A percentile compares a stretch with the other conserved stretches of the same genome.
Conservation (phyloP, 768 basidiomycete genomes). For the Arthromyces matolae region DNA sequence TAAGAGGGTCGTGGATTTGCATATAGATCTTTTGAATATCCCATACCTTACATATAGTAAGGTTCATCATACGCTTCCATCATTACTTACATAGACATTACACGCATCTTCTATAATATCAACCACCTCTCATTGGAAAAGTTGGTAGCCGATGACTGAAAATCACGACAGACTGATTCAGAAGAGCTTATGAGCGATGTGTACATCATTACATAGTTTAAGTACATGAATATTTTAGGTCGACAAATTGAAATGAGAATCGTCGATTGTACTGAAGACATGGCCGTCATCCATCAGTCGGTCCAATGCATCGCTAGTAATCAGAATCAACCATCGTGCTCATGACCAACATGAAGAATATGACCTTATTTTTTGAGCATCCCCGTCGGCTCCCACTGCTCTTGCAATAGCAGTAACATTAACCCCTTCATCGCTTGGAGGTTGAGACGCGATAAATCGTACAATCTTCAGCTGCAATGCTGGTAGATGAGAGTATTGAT, state of each 20-base stretch:
- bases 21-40: no score
- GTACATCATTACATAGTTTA: no score
- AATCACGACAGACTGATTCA: no score
- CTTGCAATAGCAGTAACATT: constrained; percentile 72
- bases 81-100: no score
- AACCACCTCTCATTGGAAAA: no score
- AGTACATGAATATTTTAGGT: constrained; percentile 19
- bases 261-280: constrained; percentile 78
- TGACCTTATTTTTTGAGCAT: constrained; percentile 64
- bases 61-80: no score
- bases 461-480: constrained; percentile 61
- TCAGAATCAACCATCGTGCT: background rate
- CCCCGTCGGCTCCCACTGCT: constrained; percentile 45
- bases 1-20: no score
- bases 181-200: no score
- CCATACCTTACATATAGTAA: no score
- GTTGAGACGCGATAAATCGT: constrained; percentile 53
- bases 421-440: constrained; percentile 56
- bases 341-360: constrained; percentile 8
- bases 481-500: constrained; percentile 56
- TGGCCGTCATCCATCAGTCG: constrained; percentile 74
- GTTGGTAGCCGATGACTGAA: no score
- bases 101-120: no score
- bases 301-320: constrained; percentile 65
- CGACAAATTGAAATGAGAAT: constrained; percentile 71